phyloP scores from a whole-genome alignment of 495 filamentous ascomycete genomes.

The Tuber melanosporum region DNA sequence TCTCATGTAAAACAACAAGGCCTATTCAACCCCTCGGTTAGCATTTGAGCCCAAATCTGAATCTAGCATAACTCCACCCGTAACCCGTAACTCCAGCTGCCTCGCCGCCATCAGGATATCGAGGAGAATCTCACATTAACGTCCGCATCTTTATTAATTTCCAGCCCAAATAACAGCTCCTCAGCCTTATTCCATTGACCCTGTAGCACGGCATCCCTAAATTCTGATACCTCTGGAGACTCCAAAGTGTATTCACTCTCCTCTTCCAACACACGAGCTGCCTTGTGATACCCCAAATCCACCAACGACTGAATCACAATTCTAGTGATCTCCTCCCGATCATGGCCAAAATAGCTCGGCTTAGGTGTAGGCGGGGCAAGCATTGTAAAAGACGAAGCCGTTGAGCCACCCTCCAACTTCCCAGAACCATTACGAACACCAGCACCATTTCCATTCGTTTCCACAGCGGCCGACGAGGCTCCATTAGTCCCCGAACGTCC shows the following conservation, averaged over 20 bases:
- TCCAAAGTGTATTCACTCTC: constrained; percentile 90
- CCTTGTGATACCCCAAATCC: constrained; percentile 75
- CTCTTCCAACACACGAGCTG: constrained; percentile 64
- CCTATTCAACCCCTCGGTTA: constrained; percentile 48
- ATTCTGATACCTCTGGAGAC: constrained; percentile 73
- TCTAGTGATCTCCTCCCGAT: constrained; percentile 86
- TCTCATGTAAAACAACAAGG: constrained; percentile 69
- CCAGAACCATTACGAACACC: constrained; percentile 36
- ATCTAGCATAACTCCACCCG: constrained; percentile 44
- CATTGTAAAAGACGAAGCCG: constrained; percentile 38
- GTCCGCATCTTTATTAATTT: constrained; percentile 50
- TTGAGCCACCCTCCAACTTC: constrained; percentile 37
- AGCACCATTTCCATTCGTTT: constrained; percentile 38
- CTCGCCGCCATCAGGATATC: constrained; percentile 43
- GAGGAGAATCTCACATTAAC: constrained; percentile 47
- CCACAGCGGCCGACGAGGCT: constrained; percentile 30
- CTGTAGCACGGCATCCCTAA: constrained; percentile 70
- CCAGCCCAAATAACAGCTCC: constrained; percentile 61
- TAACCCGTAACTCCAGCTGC: constrained; percentile 28
- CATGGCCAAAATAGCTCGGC: constrained; percentile 65
- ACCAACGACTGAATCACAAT: constrained; percentile 84
- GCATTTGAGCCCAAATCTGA: constrained; percentile 42
- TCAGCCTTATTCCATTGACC: constrained; percentile 85
- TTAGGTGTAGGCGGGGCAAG: constrained; percentile 42
- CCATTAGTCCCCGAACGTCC: constrained; percentile 27